Evolutionary conservation across 345 rosid species (phyloP).

Genomic region (Salix viminalis): DNA sequence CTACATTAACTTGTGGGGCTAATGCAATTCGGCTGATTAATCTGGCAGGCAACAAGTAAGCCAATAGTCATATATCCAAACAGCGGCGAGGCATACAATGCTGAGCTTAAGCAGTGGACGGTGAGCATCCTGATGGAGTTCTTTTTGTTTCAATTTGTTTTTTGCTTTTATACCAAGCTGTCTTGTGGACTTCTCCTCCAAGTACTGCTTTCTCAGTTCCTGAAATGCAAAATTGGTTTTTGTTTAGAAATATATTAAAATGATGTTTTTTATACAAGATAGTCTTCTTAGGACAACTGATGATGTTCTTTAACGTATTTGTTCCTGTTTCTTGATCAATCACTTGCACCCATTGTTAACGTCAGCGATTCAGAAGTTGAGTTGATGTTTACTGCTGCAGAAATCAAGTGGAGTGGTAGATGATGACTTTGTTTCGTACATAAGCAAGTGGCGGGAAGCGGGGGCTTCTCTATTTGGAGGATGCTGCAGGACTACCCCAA

Average conservation of each 20-base stretch:
- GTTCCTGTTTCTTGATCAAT: not conserved
- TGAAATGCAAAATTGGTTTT: not conserved
- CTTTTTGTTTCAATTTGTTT: not conserved
- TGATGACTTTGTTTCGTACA: constrained; percentile 72
- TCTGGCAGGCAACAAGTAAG: constrained; percentile 57
- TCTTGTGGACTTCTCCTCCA: not conserved
- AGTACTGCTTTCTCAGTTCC: not conserved
- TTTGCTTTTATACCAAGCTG: not conserved
- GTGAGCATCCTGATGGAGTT: constrained; percentile 35
- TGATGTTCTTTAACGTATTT: not conserved
- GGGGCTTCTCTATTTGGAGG: constrained; percentile 84
- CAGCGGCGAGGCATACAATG: constrained; percentile 78
- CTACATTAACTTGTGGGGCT: not conserved
- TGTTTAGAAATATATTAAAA: no score
- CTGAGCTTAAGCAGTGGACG: constrained; percentile 61
- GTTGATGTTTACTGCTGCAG: constrained; percentile 28
- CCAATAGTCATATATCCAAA: constrained; percentile 74
- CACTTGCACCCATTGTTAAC: not conserved
- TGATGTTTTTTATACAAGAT: not conserved
- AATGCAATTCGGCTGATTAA: not conserved
- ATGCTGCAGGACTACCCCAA: constrained; percentile 90
- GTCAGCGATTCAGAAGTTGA: not conserved
- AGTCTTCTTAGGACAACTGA: not conserved
- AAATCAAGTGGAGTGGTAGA: constrained; percentile 50
- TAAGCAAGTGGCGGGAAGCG: constrained; percentile 62